Percentiles rank a stretch among this genome's conserved stretches.
phyloP scores from a whole-genome alignment of 371 early-diverging fungal species.

The Rhizomucor miehei region DNA sequence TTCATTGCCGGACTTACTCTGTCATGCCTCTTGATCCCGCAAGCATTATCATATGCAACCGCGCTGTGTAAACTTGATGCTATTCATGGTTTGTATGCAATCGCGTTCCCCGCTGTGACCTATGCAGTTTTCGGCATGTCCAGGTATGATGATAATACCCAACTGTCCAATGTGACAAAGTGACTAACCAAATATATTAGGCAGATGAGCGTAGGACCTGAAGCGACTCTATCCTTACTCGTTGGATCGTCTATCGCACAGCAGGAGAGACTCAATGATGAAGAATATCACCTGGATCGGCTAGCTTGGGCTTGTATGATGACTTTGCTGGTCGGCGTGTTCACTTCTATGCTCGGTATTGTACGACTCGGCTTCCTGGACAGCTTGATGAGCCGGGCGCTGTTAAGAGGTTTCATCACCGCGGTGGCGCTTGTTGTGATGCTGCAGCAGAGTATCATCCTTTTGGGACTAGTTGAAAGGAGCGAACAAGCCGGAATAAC shows the following conservation, averaged over 20 bases:
- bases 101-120: conserved; percentile 78
- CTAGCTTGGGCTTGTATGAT: conserved; percentile 70
- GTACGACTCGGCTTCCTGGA: conserved; percentile 94
- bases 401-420: conserved; percentile 89
- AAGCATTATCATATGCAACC: conserved; percentile 86
- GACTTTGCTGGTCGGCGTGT: conserved; percentile 84
- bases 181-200: conserved; percentile 6
- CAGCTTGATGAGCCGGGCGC: conserved; percentile 87
- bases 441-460: conserved; percentile 76
- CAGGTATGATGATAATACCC: conserved; percentile 34
- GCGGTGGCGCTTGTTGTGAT: conserved; percentile 90
- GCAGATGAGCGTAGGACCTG: conserved; percentile 89
- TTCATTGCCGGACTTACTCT: conserved; percentile 86
- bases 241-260: conserved; percentile 76
- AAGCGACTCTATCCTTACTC: conserved; percentile 86
- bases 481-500: conserved; percentile 51
- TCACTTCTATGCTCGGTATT: conserved; percentile 88
- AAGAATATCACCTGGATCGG: conserved; percentile 39
- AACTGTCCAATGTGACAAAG: background rate
- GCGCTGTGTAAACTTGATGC: conserved; percentile 82
- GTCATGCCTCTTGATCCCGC: conserved; percentile 85
- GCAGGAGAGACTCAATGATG: conserved; percentile 44
- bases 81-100: conserved; percentile 84
- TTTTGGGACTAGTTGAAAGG: conserved; percentile 66
- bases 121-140: conserved; percentile 92